Evolutionary conservation across 306 rosid genomes (phyloP).

Genomic region (Echinosophora koreensis): DNA sequence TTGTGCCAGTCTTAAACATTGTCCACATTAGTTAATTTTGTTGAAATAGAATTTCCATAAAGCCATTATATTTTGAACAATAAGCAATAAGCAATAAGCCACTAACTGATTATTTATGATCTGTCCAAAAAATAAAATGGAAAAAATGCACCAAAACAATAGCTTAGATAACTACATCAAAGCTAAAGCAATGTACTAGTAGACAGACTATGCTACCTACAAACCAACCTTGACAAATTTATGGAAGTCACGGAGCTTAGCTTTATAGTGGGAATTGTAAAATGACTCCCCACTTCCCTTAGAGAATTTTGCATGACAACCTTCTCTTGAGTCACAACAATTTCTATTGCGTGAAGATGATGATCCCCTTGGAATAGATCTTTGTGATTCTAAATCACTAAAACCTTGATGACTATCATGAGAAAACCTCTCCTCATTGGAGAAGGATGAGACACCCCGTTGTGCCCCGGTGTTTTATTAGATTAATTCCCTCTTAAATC

Average conservation of each 20-base stretch:
- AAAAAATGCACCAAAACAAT: slow-evolving; percentile 17
- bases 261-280: slow-evolving; percentile 75
- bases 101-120: slow-evolving; percentile 1
- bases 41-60: slow-evolving; percentile 3
- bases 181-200: neutral
- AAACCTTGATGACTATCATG: slow-evolving; percentile 68
- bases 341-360: slow-evolving; percentile 65
- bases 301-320: slow-evolving; percentile 69
- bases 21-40: slow-evolving; percentile 13
- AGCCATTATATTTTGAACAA: slow-evolving; percentile 22
- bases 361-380: slow-evolving; percentile 69
- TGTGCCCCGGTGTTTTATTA: too few relatives aligned
- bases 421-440: slow-evolving; percentile 64
- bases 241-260: slow-evolving; percentile 94
- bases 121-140: neutral
- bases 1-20: slow-evolving; percentile 1
- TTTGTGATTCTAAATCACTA: slow-evolving; percentile 70
- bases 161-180: neutral
- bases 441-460: too few relatives aligned
- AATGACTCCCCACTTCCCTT: slow-evolving; percentile 75
- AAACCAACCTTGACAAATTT: slow-evolving; percentile 88
- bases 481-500: too few relatives aligned
- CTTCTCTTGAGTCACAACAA: slow-evolving; percentile 72
- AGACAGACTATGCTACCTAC: slow-evolving; percentile 2
- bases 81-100: slow-evolving; percentile 7